These are phyloP conservation scores for Insectozyma bohioensis DNA, from an alignment of 1,139 yeast species.

Conservation along the genomic window DNA sequence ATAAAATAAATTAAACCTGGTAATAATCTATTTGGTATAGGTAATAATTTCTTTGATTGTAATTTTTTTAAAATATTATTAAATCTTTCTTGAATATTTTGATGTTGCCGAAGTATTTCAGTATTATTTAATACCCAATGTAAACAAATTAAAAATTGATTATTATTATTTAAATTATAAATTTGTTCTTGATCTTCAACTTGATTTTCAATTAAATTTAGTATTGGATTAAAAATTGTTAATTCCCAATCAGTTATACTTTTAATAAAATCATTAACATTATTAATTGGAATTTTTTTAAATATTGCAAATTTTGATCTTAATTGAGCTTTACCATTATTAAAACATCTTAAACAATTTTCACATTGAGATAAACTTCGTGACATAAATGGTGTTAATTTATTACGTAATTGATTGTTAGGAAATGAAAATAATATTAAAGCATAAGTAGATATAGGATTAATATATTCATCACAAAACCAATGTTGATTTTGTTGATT, in stretches of 20 bases:
- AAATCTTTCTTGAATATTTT: slow-evolving; percentile 31
- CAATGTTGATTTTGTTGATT: slow-evolving; percentile 38
- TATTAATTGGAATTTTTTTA: slow-evolving; percentile 48
- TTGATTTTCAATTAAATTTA: slow-evolving; percentile 3
- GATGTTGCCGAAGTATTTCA: slow-evolving; percentile 34
- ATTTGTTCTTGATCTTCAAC: no score
- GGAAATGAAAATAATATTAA: slow-evolving; percentile 62
- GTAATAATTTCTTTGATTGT: slow-evolving; percentile 13
- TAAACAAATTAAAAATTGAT: slow-evolving; percentile 3
- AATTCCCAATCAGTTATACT: slow-evolving; percentile 56
- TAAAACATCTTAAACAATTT: slow-evolving; percentile 52
- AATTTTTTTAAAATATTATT: slow-evolving; percentile 21
- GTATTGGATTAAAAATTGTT: slow-evolving; percentile 13
- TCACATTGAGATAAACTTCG: slow-evolving; percentile 46
- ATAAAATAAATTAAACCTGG: slow-evolving; percentile 55
- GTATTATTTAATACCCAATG: slow-evolving; percentile 30
- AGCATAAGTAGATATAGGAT: slow-evolving; percentile 50
- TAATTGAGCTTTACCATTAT: slow-evolving; percentile 51
- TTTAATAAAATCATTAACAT: slow-evolving; percentile 50
- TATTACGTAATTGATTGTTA: slow-evolving; percentile 40
- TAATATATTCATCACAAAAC: slow-evolving; percentile 54
- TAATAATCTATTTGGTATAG: slow-evolving; percentile 17
- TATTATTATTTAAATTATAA: slow-evolving; percentile 1
- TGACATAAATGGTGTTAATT: slow-evolving; percentile 42
- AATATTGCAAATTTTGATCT: slow-evolving; percentile 51